A percentile compares a stretch with the other conserved stretches of the same genome.
These are phyloP conservation scores for Fennellomyces sp. DNA, from an alignment of 371 early-diverging fungal species.

Conservation along the genomic window DNA sequence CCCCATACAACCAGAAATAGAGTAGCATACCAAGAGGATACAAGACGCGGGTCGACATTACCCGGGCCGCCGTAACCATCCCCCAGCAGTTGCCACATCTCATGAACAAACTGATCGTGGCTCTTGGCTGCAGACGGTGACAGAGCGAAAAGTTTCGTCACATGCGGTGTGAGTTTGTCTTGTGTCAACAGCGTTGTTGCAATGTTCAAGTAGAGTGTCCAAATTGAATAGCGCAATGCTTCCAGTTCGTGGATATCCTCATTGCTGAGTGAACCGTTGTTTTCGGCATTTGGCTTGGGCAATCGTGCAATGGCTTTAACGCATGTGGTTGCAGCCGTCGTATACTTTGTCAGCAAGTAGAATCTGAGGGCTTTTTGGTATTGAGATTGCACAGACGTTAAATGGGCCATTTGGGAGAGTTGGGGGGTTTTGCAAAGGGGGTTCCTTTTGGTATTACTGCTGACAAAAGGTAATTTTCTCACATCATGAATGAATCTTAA, in stretches of 20 bases:
- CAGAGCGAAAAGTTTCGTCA: slow-evolving; percentile 17
- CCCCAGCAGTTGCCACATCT: slow-evolving; percentile 28
- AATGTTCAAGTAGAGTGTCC: slow-evolving; percentile 42
- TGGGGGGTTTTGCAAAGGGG: no score
- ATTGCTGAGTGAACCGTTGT: not conserved
- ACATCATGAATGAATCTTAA: not conserved
- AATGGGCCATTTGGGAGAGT: slow-evolving; percentile 1
- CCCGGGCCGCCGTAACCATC: slow-evolving; percentile 18
- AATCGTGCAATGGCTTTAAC: slow-evolving; percentile 10
- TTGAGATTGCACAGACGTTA: slow-evolving; percentile 1
- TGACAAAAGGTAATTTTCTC: not conserved
- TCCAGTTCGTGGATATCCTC: not conserved
- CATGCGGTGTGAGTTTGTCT: slow-evolving; percentile 6
- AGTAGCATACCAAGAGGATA: slow-evolving; percentile 37
- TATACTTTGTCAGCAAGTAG: slow-evolving; percentile 21
- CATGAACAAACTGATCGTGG: slow-evolving; percentile 20
- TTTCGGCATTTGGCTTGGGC: not conserved
- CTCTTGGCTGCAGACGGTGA: slow-evolving; percentile 1
- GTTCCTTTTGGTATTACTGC: not conserved
- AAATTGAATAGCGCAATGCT: slow-evolving; percentile 12
- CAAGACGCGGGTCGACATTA: slow-evolving; percentile 28
- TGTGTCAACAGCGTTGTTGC: slow-evolving; percentile 25
- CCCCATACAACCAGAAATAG: no score
- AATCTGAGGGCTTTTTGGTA: slow-evolving; percentile 21
- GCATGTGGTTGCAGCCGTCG: slow-evolving; percentile 15